Evolutionary conservation across 1,284 basidiomycete species (phyloP).

Genomic region (Sanghuangporus weigelae): DNA sequence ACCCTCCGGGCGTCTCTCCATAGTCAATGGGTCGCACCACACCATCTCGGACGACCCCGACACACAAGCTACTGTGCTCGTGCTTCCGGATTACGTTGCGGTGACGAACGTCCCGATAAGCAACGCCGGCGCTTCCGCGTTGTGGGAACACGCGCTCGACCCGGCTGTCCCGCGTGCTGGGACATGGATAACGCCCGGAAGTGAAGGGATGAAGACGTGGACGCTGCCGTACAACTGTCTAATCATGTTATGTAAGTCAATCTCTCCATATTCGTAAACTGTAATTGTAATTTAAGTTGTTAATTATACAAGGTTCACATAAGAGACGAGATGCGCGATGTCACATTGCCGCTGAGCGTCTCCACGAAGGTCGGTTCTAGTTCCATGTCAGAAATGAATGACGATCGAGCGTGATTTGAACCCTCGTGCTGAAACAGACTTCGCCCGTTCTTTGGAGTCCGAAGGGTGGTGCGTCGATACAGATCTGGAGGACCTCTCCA

Average conservation of each 20-base stretch:
- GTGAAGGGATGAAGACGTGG: conserved; percentile 54
- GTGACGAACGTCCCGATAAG: conserved; percentile 65
- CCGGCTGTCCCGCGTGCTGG: conserved; percentile 47
- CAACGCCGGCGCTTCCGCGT: conserved; percentile 55
- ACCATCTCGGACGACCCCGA: conserved; percentile 54
- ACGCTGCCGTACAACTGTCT: conserved; percentile 71
- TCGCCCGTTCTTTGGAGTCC: conserved; percentile 52
- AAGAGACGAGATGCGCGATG: conserved; percentile 89
- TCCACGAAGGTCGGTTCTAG: conserved; percentile 57
- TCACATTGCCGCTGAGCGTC: conserved; percentile 77
- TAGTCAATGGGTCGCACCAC: conserved; percentile 78
- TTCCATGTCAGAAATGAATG: not conserved
- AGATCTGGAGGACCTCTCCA: conserved; percentile 47
- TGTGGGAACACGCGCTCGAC: conserved; percentile 63
- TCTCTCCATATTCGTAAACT: not conserved
- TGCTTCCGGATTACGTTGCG: conserved; percentile 88
- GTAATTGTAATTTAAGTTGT: not conserved
- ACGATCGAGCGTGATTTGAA: not conserved
- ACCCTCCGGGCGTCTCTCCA: conserved; percentile 56
- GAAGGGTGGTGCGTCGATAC: conserved; percentile 75
- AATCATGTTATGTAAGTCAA: conserved; percentile 71
- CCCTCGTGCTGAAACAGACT: conserved; percentile 37
- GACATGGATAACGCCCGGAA: conserved; percentile 31
- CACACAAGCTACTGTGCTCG: conserved; percentile 63
- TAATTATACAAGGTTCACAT: conserved; percentile 66